These are phyloP conservation scores for Coemansia sp. DNA, from an alignment of 192 early-diverging fungal genomes.

Conservation along the genomic window DNA sequence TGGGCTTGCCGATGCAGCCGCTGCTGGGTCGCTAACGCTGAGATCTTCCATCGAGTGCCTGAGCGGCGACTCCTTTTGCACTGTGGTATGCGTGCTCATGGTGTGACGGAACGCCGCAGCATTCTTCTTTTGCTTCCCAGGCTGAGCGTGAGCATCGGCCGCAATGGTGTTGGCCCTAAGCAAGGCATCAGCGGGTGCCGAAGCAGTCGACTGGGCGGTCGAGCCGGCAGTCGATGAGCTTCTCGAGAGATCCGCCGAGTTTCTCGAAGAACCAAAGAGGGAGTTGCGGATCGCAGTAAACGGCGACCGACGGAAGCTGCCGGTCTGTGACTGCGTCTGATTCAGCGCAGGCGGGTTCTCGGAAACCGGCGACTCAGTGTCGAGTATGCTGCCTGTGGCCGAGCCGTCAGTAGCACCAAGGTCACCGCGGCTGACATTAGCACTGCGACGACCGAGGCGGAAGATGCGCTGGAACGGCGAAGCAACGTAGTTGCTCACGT, in stretches of 20 bases:
- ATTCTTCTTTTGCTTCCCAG: background rate
- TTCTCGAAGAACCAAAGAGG: slow-evolving; percentile 6
- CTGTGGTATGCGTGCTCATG: background rate
- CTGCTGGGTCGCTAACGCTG: background rate
- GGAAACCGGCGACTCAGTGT: background rate
- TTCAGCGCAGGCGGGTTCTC: background rate
- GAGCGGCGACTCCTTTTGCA: slow-evolving; percentile 9
- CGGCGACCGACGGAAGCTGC: slow-evolving; percentile 10
- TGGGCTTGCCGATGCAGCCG: background rate
- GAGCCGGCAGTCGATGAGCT: background rate
- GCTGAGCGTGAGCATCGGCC: background rate
- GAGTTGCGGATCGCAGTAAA: slow-evolving; percentile 26
- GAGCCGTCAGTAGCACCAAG: background rate
- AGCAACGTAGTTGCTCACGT: slow-evolving; percentile 41
- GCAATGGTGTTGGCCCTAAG: background rate
- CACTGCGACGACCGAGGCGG: slow-evolving; percentile 16
- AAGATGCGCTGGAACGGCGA: slow-evolving; percentile 52
- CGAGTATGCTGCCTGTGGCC: background rate
- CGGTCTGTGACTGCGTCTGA: slow-evolving; percentile 1
- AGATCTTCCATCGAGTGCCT: background rate
- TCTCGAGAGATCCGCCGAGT: background rate
- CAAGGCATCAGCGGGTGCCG: background rate
- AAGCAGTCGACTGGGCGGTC: background rate
- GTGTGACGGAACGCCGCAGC: background rate
- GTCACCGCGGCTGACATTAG: background rate